phyloP scores from a whole-genome alignment of 441 rosid genomes.

The Jatropha multifida region DNA sequence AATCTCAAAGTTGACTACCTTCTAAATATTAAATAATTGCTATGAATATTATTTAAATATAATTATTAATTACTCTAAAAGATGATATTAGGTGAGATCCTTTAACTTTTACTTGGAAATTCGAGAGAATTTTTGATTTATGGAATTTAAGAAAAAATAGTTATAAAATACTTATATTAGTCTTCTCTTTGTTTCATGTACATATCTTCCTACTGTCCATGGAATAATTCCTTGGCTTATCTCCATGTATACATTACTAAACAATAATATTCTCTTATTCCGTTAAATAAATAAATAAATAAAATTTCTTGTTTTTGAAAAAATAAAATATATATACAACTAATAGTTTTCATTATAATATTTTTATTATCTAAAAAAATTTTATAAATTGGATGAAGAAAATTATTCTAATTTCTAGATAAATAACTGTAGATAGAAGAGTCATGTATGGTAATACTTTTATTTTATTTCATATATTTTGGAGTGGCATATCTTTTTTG shows the following conservation, averaged over 20 bases:
- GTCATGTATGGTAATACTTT: neutral
- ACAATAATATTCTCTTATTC: neutral
- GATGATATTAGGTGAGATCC: conserved; percentile 26
- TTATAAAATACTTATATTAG: neutral
- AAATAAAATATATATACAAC: too few species aligned
- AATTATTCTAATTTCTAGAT: neutral
- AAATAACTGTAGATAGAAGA: neutral
- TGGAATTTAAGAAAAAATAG: conserved; percentile 2
- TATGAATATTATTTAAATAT: neutral
- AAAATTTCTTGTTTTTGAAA: neutral
- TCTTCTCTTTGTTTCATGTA: neutral
- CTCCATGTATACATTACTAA: neutral
- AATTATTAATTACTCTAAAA: conserved; percentile 10
- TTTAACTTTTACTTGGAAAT: conserved; percentile 25
- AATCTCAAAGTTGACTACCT: neutral
- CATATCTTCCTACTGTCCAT: conserved; percentile 13
- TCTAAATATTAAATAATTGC: neutral
- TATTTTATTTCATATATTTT: neutral
- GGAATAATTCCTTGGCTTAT: conserved; percentile 24
- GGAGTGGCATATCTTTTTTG: conserved; percentile 26
- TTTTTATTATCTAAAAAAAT: too few species aligned
- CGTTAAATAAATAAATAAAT: neutral
- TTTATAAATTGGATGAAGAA: neutral
- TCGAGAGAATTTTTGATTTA: conserved; percentile 28
- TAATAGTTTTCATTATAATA: too few species aligned